Evolutionary conservation across 345 rosid species (phyloP).

Genomic region (Populus ilicifolia): DNA sequence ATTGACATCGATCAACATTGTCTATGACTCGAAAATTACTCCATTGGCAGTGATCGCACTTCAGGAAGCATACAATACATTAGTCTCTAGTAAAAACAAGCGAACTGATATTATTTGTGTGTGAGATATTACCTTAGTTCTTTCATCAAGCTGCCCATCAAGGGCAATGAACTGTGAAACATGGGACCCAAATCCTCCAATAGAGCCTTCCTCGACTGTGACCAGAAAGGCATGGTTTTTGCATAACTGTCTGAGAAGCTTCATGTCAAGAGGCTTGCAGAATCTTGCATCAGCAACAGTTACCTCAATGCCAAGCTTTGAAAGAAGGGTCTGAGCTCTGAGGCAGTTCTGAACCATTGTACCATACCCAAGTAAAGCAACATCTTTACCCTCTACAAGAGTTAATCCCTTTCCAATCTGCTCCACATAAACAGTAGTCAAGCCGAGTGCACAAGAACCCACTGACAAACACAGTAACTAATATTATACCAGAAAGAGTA

Average conservation of each 20-base stretch:
- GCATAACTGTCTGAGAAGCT: conserved; percentile 70
- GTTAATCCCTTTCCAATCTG: conserved; percentile 86
- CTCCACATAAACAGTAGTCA: conserved; percentile 22
- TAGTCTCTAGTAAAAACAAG: background rate
- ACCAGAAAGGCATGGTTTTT: conserved; percentile 59
- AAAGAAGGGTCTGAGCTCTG: conserved; percentile 75
- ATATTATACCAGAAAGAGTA: background rate
- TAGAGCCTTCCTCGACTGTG: conserved; percentile 87
- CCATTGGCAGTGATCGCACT: background rate
- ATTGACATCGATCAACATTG: background rate
- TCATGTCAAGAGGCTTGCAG: conserved; percentile 87
- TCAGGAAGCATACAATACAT: background rate
- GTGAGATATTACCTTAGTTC: conserved; percentile 49
- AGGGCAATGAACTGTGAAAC: conserved; percentile 88
- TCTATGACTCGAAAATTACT: background rate
- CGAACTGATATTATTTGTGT: background rate
- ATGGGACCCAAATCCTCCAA: conserved; percentile 91
- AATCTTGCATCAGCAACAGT: conserved; percentile 94
- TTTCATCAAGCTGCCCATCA: conserved; percentile 83
- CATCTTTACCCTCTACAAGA: conserved; percentile 70
- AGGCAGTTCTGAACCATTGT: conserved; percentile 92
- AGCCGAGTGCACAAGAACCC: background rate
- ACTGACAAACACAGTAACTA: no score
- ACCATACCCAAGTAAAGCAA: conserved; percentile 89
- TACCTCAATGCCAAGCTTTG: conserved; percentile 70